Percentiles rank a stretch among this genome's conserved stretches.
phyloP scores from a whole-genome alignment of 2,329 filamentous ascomycete genomes.

The Aspergillus fumigatus region DNA sequence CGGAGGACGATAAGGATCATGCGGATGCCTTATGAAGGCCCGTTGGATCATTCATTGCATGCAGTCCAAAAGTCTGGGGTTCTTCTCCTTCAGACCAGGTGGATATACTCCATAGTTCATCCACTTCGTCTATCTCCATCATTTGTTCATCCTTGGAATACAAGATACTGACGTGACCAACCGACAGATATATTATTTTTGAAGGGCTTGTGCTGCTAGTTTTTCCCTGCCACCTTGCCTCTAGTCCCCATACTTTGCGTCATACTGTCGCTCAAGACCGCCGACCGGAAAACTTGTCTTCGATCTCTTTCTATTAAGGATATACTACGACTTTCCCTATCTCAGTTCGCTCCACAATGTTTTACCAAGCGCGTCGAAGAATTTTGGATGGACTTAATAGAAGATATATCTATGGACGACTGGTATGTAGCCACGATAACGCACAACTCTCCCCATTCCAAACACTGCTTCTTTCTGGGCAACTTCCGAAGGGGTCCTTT shows the following conservation, averaged over 20 bases:
- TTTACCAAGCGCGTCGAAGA: constrained; percentile 37
- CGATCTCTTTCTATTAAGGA: constrained; percentile 14
- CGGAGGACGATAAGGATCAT: not conserved
- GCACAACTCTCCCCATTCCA: not conserved
- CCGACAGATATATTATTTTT: not conserved
- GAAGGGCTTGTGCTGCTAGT: not conserved
- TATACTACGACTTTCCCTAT: constrained; percentile 12
- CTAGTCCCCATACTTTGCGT: constrained; percentile 29
- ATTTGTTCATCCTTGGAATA: not conserved
- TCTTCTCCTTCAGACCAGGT: not conserved
- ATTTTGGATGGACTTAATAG: constrained; percentile 43
- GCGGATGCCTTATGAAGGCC: not conserved
- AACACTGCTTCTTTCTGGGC: not conserved
- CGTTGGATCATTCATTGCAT: not conserved
- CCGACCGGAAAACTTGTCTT: constrained; percentile 25
- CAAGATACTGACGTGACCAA: not conserved
- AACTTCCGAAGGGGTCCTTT: not conserved
- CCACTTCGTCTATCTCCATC: not conserved
- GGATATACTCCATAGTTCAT: not conserved
- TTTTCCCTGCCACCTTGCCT: constrained; percentile 4
- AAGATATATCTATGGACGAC: constrained; percentile 44
- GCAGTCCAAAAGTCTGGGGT: not conserved
- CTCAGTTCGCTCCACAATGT: constrained; percentile 32
- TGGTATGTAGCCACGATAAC: constrained; percentile 28
- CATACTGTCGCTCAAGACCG: constrained; percentile 30